A percentile compares a stretch with the other conserved stretches of the same genome.
Evolutionary conservation across 163 green algal genomes (phyloP).

Genomic region (Chloromonas sp.): DNA sequence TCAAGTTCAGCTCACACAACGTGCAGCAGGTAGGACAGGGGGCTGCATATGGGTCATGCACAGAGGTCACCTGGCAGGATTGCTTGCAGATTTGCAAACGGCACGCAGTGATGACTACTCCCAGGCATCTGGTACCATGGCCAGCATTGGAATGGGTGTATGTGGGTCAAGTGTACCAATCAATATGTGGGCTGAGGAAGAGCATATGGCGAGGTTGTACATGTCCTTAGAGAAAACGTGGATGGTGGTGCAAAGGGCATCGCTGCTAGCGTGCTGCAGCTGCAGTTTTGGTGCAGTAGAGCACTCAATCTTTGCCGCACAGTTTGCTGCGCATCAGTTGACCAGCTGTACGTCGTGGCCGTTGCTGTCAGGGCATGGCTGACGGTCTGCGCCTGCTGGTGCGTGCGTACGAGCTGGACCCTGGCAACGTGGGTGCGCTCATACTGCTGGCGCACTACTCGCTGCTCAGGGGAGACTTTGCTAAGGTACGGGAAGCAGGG

Average conservation of each 20-base stretch:
- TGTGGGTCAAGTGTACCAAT: too few relatives aligned
- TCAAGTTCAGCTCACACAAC: slow-evolving; percentile 25
- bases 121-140: too few relatives aligned
- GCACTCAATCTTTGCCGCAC: neutral
- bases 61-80: too few relatives aligned
- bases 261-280: too few relatives aligned
- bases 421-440: slow-evolving; percentile 60
- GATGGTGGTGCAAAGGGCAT: too few relatives aligned
- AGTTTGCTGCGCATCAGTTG: neutral
- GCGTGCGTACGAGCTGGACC: slow-evolving; percentile 65
- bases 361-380: slow-evolving; percentile 33
- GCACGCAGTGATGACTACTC: too few relatives aligned
- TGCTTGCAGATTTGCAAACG: too few relatives aligned
- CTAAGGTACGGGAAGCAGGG: slow-evolving; percentile 34
- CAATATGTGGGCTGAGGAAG: too few relatives aligned
- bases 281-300: too few relatives aligned
- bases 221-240: too few relatives aligned
- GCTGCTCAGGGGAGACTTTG: slow-evolving; percentile 50
- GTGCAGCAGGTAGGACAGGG: slow-evolving; percentile 20
- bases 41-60: neutral
- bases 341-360: neutral
- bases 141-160: too few relatives aligned
- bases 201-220: too few relatives aligned
- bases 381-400: slow-evolving; percentile 65
- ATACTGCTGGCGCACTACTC: slow-evolving; percentile 73